Conservation (phyloP, 108 stramenopile genomes). For the Skeletonema grethae region DNA sequence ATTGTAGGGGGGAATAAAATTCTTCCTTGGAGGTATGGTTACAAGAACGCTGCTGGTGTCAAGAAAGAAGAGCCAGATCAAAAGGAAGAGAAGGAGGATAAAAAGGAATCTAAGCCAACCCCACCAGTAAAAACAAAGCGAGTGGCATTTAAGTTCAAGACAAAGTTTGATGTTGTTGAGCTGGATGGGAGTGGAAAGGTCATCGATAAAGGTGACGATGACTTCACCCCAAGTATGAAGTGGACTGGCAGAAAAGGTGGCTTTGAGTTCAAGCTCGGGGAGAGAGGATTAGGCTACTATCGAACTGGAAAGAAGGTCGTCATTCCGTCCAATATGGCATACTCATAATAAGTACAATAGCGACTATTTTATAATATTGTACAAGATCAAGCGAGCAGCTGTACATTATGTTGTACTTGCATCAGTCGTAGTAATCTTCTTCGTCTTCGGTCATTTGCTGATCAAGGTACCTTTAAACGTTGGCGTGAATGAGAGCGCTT, state of each 20-base stretch:
- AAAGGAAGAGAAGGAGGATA: not conserved
- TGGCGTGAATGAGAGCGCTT: constrained; percentile 26
- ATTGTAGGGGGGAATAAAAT: constrained; percentile 73
- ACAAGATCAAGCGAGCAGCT: not conserved
- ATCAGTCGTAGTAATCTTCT: constrained; percentile 7
- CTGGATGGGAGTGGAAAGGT: constrained; percentile 76
- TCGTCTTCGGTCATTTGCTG: constrained; percentile 25
- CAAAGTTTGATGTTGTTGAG: constrained; percentile 84
- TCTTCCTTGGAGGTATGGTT: constrained; percentile 64
- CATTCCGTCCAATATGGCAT: constrained; percentile 84
- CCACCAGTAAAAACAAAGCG: constrained; percentile 17
- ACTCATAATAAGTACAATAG: constrained; percentile 32
- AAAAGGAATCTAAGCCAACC: constrained; percentile 11
- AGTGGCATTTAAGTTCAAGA: constrained; percentile 62
- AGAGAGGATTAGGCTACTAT: constrained; percentile 87
- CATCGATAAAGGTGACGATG: constrained; percentile 83
- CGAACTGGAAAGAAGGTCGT: constrained; percentile 85
- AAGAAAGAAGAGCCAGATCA: constrained; percentile 23
- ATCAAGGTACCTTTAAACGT: constrained; percentile 35
- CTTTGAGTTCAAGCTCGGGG: constrained; percentile 89
- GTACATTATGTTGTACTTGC: not conserved
- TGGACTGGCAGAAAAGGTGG: constrained; percentile 84
- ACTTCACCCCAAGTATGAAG: constrained; percentile 65
- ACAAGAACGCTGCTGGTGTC: constrained; percentile 18
- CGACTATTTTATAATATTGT: constrained; percentile 5